Evolutionary conservation across 805 yeast species (phyloP).

Genomic region (Myxozyma melibiosi): DNA sequence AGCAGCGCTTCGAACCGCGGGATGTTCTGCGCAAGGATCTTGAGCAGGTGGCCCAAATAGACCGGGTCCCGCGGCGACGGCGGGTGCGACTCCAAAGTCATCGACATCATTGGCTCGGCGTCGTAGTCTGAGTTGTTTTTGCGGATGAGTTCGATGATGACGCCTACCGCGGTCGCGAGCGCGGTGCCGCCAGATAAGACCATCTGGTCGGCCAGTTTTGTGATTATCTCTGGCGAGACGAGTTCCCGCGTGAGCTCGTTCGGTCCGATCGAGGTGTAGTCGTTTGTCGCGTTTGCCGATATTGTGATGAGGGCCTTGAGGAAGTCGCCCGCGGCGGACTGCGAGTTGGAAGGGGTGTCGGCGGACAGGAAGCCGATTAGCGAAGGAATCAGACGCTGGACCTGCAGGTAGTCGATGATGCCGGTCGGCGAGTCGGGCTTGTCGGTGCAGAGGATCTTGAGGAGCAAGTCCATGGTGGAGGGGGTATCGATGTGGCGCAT

Average conservation of each 20-base stretch:
- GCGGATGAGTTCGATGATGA: conserved; percentile 88
- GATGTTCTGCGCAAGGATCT: conserved; percentile 72
- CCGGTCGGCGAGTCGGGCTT: conserved; percentile 89
- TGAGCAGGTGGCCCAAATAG: conserved; percentile 82
- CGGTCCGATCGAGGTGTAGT: conserved; percentile 92
- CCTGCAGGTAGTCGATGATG: conserved; percentile 71
- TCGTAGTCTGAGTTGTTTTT: conserved; percentile 97
- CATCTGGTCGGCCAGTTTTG: conserved; percentile 73
- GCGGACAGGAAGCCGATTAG: conserved; percentile 73
- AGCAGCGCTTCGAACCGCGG: conserved; percentile 69
- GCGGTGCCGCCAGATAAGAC: conserved; percentile 77
- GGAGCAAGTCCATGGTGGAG: conserved; percentile 86
- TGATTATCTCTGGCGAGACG: conserved; percentile 71
- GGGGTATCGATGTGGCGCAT: conserved; percentile 88
- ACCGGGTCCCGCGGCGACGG: conserved; percentile 93
- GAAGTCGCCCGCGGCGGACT: conserved; percentile 94
- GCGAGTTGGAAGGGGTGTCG: conserved; percentile 66
- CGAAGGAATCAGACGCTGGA: conserved; percentile 72
- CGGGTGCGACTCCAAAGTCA: conserved; percentile 84
- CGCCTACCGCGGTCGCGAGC: conserved; percentile 90
- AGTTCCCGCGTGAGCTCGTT: conserved; percentile 90
- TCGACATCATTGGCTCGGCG: conserved; percentile 77
- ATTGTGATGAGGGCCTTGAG: conserved; percentile 90
- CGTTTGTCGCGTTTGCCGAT: conserved; percentile 87
- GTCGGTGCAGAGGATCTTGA: conserved; percentile 89